These are phyloP conservation scores for Gonapodya sp. DNA, from an alignment of 192 early-diverging fungal genomes.

Conservation along the genomic window DNA sequence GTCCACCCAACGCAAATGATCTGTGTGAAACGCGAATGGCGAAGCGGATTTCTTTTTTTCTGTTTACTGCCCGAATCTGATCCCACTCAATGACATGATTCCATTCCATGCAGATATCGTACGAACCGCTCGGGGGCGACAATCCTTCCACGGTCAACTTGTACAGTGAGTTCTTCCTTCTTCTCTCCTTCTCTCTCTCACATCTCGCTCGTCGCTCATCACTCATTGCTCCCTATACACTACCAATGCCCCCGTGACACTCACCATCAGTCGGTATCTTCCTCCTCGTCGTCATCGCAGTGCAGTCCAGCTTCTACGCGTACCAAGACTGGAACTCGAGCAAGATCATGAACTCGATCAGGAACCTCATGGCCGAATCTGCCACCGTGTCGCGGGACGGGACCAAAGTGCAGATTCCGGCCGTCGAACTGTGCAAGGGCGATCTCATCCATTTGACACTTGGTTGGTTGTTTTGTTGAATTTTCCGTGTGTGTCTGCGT, in stretches of 20 bases:
- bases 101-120: not conserved
- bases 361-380: constrained; percentile 55
- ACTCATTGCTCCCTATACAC: constrained; percentile 33
- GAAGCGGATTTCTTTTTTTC: not conserved
- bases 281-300: constrained; percentile 49
- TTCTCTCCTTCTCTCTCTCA: not conserved
- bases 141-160: constrained; percentile 35
- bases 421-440: constrained; percentile 56
- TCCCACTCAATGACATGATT: not conserved
- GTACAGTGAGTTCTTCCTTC: constrained; percentile 18
- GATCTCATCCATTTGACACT: constrained; percentile 58
- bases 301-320: constrained; percentile 60
- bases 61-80: not conserved
- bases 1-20: constrained; percentile 4
- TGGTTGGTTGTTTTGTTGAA: constrained; percentile 32
- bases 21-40: no score
- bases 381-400: constrained; percentile 64
- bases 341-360: constrained; percentile 60
- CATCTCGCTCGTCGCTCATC: not conserved
- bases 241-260: constrained; percentile 21
- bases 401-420: constrained; percentile 27
- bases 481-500: not conserved
- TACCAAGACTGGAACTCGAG: constrained; percentile 61
- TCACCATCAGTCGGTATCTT: constrained; percentile 45
- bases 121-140: constrained; percentile 9